Percentiles rank a stretch among this genome's conserved stretches.
Conservation (phyloP, 306 rosid species). For the Rosa lucieae region DNA sequence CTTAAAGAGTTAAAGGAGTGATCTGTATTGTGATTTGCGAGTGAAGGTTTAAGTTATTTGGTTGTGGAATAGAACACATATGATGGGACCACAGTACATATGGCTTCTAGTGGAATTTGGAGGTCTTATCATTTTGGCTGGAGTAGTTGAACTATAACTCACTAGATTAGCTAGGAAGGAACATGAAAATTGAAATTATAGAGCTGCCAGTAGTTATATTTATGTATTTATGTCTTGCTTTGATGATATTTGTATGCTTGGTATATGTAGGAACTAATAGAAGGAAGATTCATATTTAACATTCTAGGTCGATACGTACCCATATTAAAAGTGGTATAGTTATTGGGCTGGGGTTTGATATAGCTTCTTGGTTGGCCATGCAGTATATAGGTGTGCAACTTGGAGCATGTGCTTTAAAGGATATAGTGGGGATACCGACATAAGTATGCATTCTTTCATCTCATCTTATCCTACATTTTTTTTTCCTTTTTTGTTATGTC, state of each 20-base stretch:
- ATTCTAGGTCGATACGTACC: constrained; percentile 75
- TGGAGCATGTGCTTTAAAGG: constrained; percentile 65
- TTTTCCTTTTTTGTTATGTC: background rate
- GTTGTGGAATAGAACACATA: background rate
- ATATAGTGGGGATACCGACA: constrained; percentile 81
- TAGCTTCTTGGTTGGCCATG: constrained; percentile 77
- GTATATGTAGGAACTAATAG: background rate
- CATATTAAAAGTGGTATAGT: constrained; percentile 78
- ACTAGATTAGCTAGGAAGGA: background rate
- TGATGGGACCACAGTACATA: too few relatives aligned
- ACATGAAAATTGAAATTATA: background rate
- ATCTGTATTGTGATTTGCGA: background rate
- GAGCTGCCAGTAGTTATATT: background rate
- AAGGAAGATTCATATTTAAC: constrained; percentile 20
- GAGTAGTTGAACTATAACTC: background rate
- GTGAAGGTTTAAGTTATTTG: background rate
- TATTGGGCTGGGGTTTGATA: constrained; percentile 81
- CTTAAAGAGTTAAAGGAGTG: background rate
- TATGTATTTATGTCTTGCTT: background rate
- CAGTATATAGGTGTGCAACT: constrained; percentile 83
- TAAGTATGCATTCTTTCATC: constrained; percentile 42
- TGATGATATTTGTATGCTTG: background rate
- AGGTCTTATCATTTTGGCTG: background rate
- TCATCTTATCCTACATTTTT: background rate
- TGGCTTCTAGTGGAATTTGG: background rate